Conservation (phyloP, 208 protist genomes). For the Crithidia sp. region DNA sequence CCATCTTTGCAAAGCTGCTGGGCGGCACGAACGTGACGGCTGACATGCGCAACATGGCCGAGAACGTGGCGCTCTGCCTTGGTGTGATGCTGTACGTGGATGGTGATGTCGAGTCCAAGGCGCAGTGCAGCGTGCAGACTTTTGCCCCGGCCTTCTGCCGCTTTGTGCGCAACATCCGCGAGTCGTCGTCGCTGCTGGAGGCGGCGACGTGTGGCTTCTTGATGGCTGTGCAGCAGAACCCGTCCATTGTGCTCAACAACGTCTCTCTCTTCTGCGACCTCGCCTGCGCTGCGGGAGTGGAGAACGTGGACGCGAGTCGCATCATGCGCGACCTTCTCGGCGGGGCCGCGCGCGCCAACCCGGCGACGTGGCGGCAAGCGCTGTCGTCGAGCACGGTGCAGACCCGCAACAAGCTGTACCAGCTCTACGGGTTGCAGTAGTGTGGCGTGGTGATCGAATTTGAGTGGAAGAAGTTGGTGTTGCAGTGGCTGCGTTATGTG, state of each 20-base stretch:
- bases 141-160: constrained; percentile 72
- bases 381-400: constrained; percentile 49
- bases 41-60: constrained; percentile 87
- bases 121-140: constrained; percentile 41
- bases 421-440: constrained; percentile 63
- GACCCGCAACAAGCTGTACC: constrained; percentile 64
- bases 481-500: too few relatives aligned
- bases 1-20: constrained; percentile 49
- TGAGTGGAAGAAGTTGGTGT: constrained; percentile 18
- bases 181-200: constrained; percentile 57
- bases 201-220: constrained; percentile 67
- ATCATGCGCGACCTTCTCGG: constrained; percentile 54
- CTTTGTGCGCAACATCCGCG: constrained; percentile 79
- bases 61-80: constrained; percentile 82
- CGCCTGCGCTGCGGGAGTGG: constrained; percentile 44
- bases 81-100: constrained; percentile 74
- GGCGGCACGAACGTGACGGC: constrained; percentile 36
- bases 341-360: constrained; percentile 37
- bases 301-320: constrained; percentile 47
- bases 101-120: constrained; percentile 45
- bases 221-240: constrained; percentile 46
- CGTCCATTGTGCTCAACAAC: constrained; percentile 25
- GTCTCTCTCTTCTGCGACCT: constrained; percentile 75
- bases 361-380: constrained; percentile 49
- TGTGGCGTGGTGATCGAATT: too few relatives aligned